Conservation (phyloP, 495 filamentous ascomycete species). For the Podospora conica region DNA sequence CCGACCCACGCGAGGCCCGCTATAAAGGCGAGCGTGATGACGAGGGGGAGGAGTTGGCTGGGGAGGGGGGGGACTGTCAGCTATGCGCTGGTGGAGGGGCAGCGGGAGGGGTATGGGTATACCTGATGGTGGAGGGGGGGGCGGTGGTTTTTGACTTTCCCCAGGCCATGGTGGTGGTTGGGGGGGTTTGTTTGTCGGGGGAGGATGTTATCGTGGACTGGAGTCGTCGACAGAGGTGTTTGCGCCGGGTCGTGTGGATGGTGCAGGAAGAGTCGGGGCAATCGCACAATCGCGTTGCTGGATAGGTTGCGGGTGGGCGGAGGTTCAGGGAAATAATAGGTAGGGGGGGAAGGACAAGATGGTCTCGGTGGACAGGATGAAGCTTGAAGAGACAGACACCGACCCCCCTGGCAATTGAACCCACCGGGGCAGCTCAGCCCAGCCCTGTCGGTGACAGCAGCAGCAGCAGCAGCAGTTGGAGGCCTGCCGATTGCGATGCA, state of each 20-base stretch:
- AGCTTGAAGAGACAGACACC: not conserved
- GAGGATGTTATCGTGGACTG: not conserved
- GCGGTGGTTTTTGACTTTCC: constrained; percentile 6
- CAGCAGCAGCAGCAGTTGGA: not conserved
- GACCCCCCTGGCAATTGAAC: not conserved
- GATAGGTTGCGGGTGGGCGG: not conserved
- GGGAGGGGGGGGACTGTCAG: not conserved
- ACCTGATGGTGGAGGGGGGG: constrained; percentile 16
- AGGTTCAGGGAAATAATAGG: not conserved
- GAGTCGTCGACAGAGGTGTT: no score
- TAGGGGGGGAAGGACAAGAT: not conserved
- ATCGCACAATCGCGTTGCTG: not conserved
- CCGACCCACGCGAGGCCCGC: constrained; percentile 56
- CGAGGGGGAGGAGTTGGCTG: constrained; percentile 63
- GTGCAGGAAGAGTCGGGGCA: not conserved
- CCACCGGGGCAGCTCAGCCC: not conserved
- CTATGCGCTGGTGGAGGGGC: no score
- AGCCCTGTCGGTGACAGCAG: not conserved
- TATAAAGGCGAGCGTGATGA: constrained; percentile 65
- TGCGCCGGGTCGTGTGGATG: not conserved
- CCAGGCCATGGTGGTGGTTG: constrained; percentile 11
- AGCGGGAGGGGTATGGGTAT: not conserved
- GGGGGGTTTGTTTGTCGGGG: not conserved
- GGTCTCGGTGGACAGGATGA: not conserved
- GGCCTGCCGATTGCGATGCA: not conserved